A percentile compares a stretch with the other conserved stretches of the same genome.
These are phyloP conservation scores for Phytophthora pistaciae DNA, from an alignment of 352 stramenopile species.

Conservation along the genomic window DNA sequence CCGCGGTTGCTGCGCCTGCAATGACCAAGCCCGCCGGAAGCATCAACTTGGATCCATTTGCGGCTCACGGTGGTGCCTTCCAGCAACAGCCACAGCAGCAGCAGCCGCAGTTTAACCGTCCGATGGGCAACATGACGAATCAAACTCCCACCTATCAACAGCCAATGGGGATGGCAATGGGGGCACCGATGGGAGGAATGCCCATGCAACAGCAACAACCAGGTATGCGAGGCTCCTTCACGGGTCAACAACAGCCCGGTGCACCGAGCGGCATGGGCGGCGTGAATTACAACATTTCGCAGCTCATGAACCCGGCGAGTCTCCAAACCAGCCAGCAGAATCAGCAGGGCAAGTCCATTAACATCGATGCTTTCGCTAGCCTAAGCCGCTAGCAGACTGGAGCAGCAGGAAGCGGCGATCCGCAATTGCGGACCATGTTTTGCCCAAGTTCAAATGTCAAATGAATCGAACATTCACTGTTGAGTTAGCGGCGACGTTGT, in stretches of 20 bases:
- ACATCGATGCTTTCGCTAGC: slow-evolving; percentile 84
- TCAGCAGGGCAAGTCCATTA: slow-evolving; percentile 73
- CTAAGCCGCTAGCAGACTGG: slow-evolving; percentile 42
- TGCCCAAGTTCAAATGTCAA: slow-evolving; percentile 4
- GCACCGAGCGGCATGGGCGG: slow-evolving; percentile 27
- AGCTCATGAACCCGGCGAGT: slow-evolving; percentile 83
- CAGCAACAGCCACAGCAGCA: slow-evolving; percentile 23
- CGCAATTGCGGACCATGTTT: neutral
- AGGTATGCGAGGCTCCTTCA: slow-evolving; percentile 26
- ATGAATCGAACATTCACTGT: slow-evolving; percentile 8
- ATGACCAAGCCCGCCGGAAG: slow-evolving; percentile 53
- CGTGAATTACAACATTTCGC: slow-evolving; percentile 87
- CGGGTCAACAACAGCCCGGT: slow-evolving; percentile 32
- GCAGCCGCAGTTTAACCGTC: slow-evolving; percentile 26
- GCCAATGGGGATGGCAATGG: slow-evolving; percentile 28
- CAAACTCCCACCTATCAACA: slow-evolving; percentile 28
- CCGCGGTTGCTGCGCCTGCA: slow-evolving; percentile 47
- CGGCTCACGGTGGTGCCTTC: slow-evolving; percentile 32
- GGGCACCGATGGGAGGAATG: slow-evolving; percentile 28
- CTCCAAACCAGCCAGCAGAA: slow-evolving; percentile 48
- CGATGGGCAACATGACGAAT: slow-evolving; percentile 29
- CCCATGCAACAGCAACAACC: slow-evolving; percentile 35
- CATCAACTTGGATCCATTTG: slow-evolving; percentile 68
- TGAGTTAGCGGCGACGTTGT: neutral
- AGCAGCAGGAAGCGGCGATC: neutral